These are phyloP conservation scores for Boletus tomentosulus DNA, from an alignment of 768 basidiomycete genomes.

Conservation along the genomic window DNA sequence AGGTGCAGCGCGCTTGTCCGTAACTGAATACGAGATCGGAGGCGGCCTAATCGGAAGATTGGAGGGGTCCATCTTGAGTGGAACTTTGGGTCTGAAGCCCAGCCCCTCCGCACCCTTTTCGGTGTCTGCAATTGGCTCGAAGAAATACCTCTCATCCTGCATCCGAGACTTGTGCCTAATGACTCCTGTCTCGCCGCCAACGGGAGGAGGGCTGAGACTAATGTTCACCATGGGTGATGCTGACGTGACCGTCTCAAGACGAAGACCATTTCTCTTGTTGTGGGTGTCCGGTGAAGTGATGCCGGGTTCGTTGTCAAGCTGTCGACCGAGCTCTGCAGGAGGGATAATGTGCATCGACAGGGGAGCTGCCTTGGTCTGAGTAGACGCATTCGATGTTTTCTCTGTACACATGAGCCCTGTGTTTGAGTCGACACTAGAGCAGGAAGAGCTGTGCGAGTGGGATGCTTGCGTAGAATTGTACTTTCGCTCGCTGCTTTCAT, in stretches of 20 bases:
- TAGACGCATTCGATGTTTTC: conserved; percentile 5
- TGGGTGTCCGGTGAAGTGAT: conserved; percentile 8
- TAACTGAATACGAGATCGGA: neutral
- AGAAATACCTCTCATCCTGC: neutral
- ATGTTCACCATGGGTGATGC: conserved; percentile 1
- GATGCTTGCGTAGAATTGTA: neutral
- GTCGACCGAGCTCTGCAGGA: conserved; percentile 11
- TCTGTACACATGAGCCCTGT: conserved; percentile 11
- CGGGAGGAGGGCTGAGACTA: conserved; percentile 1
- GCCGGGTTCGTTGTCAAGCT: neutral
- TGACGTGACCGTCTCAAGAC: neutral
- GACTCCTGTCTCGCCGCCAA: neutral
- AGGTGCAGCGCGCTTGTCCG: conserved; percentile 8
- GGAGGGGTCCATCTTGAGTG: conserved; percentile 2
- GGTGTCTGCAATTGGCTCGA: neutral
- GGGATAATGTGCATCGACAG: conserved; percentile 1
- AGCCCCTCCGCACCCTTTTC: neutral
- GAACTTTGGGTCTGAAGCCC: conserved; percentile 8
- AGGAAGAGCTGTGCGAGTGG: conserved; percentile 14
- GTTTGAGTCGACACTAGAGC: conserved; percentile 17
- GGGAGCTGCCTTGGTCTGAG: neutral
- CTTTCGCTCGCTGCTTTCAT: neutral
- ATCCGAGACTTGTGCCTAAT: neutral
- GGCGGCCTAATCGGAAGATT: neutral
- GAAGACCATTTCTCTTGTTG: neutral